These are phyloP conservation scores for Trypanosomatidae sp. DNA, from an alignment of 208 protist genomes.

Conservation along the genomic window DNA sequence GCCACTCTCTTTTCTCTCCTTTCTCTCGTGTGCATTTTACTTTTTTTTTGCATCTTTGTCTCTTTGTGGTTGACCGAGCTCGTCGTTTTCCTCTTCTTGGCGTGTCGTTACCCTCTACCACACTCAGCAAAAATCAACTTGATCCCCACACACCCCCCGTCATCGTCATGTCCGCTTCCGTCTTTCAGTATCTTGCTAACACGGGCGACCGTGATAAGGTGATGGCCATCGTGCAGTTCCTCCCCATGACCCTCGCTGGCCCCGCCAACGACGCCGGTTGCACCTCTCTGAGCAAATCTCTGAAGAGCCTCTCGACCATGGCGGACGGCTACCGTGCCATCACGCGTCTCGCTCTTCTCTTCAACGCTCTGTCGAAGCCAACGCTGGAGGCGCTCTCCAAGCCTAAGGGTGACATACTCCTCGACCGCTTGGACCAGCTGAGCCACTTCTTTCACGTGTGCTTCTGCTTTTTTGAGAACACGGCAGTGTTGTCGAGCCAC, in stretches of 20 bases:
- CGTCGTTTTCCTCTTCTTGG: background rate
- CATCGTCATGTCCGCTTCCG: conserved; percentile 41
- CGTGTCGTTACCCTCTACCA: background rate
- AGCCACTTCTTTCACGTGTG: conserved; percentile 82
- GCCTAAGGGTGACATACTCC: conserved; percentile 52
- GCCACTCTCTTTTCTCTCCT: conserved; percentile 8
- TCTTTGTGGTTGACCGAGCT: background rate
- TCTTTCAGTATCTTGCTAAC: conserved; percentile 62
- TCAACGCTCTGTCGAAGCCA: conserved; percentile 62
- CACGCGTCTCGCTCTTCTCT: conserved; percentile 80
- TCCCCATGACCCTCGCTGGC: conserved; percentile 68
- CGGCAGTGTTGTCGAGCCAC: conserved; percentile 66
- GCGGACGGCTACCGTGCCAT: conserved; percentile 85
- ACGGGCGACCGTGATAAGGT: conserved; percentile 89
- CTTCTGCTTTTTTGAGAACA: conserved; percentile 86
- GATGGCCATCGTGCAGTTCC: conserved; percentile 89
- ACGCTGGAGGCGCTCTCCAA: conserved; percentile 60
- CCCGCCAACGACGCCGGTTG: conserved; percentile 56
- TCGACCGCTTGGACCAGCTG: conserved; percentile 66
- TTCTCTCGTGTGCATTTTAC: conserved; percentile 1
- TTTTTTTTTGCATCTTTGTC: conserved; percentile 3
- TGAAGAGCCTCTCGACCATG: conserved; percentile 74
- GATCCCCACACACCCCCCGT: background rate
- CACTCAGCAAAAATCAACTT: background rate
- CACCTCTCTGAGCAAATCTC: conserved; percentile 58